Evolutionary conservation across 345 rosid species (phyloP).

Genomic region (Ceriops zippeliana): DNA sequence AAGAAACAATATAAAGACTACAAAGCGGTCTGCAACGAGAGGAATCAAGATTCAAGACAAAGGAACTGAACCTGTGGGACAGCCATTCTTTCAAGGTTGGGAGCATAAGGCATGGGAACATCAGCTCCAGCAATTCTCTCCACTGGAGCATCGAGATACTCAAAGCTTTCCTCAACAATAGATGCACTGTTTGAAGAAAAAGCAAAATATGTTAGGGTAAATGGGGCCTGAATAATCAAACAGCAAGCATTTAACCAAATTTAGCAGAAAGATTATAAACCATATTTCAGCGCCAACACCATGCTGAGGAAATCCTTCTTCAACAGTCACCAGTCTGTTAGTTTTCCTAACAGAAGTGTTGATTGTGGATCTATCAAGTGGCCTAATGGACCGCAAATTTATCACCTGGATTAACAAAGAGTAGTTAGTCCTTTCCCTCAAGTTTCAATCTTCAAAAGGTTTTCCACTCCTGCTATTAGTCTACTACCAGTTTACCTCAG

Average conservation of each 20-base stretch:
- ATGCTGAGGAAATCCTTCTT: conserved; percentile 94
- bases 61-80: conserved; percentile 65
- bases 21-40: conserved; percentile 7
- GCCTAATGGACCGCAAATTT: conserved; percentile 82
- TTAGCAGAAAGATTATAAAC: conserved; percentile 26
- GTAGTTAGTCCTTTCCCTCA: background rate
- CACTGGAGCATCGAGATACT: conserved; percentile 76
- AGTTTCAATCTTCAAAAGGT: background rate
- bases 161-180: conserved; percentile 81
- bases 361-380: conserved; percentile 76
- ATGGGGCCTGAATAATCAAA: background rate
- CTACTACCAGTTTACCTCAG: conserved; percentile 52
- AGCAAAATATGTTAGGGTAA: background rate
- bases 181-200: conserved; percentile 45
- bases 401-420: conserved; percentile 48
- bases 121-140: conserved; percentile 92
- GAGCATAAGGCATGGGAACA: conserved; percentile 90
- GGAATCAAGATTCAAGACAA: background rate
- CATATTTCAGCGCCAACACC: conserved; percentile 97
- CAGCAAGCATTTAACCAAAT: background rate
- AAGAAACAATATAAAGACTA: background rate
- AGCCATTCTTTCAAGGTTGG: conserved; percentile 85
- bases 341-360: conserved; percentile 92
- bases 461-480: background rate
- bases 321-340: conserved; percentile 89